Evolutionary conservation across 2,329 filamentous ascomycete species (phyloP).

Genomic region (Hypoxylon sp.): DNA sequence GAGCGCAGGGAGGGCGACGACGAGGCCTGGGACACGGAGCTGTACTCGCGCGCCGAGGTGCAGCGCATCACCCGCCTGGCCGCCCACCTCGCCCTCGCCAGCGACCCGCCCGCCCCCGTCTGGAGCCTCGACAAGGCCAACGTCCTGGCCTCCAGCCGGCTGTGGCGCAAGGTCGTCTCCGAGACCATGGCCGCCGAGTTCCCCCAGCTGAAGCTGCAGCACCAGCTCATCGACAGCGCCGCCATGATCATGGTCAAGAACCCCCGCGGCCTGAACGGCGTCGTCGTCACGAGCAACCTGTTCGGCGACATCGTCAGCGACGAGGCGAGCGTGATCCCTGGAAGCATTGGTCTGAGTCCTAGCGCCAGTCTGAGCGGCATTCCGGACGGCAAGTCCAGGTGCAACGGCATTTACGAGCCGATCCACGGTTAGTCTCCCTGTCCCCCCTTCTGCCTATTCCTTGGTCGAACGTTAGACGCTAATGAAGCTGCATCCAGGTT

Average conservation of each 20-base stretch:
- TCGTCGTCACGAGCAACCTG: constrained; percentile 92
- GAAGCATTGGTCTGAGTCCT: constrained; percentile 87
- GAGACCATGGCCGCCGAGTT: constrained; percentile 91
- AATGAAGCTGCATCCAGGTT: constrained; percentile 62
- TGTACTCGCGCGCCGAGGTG: constrained; percentile 86
- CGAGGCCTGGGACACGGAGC: constrained; percentile 82
- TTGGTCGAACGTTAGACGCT: not conserved
- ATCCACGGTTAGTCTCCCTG: constrained; percentile 80
- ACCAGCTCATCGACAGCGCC: constrained; percentile 95
- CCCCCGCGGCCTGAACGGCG: constrained; percentile 86
- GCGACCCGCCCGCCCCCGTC: constrained; percentile 81
- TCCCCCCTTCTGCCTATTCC: not conserved
- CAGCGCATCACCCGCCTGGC: constrained; percentile 88
- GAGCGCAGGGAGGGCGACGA: constrained; percentile 81
- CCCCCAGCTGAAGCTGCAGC: constrained; percentile 83
- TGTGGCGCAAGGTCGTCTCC: constrained; percentile 89
- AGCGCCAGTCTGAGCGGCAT: constrained; percentile 88
- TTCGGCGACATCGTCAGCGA: constrained; percentile 97
- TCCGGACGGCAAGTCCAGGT: constrained; percentile 84
- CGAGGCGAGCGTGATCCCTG: constrained; percentile 94
- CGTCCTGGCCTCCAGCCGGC: constrained; percentile 86
- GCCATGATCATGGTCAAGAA: constrained; percentile 99
- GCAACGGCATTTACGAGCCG: constrained; percentile 97
- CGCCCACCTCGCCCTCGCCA: constrained; percentile 81
- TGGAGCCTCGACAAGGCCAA: constrained; percentile 97